These are phyloP conservation scores for Taxawa tesnikishii DNA, from an alignment of 2,329 filamentous ascomycete species.

Conservation along the genomic window DNA sequence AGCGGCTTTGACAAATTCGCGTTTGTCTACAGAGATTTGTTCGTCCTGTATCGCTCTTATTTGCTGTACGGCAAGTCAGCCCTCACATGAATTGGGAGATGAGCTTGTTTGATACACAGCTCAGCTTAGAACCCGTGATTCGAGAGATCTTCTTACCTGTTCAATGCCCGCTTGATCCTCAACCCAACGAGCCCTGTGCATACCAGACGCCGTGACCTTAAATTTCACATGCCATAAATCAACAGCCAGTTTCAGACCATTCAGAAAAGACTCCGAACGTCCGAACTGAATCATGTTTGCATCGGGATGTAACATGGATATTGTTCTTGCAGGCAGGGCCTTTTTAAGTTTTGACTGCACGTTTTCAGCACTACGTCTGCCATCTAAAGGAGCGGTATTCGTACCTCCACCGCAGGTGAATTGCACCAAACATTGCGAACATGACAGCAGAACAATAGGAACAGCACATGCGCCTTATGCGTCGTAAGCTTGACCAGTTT, in stretches of 20 bases:
- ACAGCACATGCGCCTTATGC: conserved; percentile 81
- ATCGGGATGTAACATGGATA: conserved; percentile 57
- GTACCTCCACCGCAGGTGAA: conserved; percentile 10
- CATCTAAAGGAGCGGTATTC: not conserved
- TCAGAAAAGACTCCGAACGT: conserved; percentile 62
- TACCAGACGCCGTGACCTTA: conserved; percentile 55
- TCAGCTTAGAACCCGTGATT: too few species aligned
- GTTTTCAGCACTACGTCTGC: not conserved
- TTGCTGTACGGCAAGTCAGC: conserved; percentile 3
- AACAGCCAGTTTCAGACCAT: conserved; percentile 59
- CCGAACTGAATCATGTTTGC: conserved; percentile 59
- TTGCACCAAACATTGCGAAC: conserved; percentile 85
- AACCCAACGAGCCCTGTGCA: conserved; percentile 63
- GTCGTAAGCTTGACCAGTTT: conserved; percentile 54
- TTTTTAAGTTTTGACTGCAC: conserved; percentile 40
- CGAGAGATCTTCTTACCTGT: conserved; percentile 6
- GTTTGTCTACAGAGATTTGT: conserved; percentile 47
- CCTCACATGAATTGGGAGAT: too few species aligned
- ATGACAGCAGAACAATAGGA: conserved; percentile 65
- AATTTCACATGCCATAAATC: conserved; percentile 60
- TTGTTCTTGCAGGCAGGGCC: conserved; percentile 53
- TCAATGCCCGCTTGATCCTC: conserved; percentile 41
- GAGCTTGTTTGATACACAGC: conserved; percentile 4
- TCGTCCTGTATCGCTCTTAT: conserved; percentile 3
- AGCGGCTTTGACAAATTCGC: conserved; percentile 64